Percentiles rank a stretch among this genome's conserved stretches.
These are phyloP conservation scores for Exutisphaerella laricina DNA, from an alignment of 2,329 filamentous ascomycete species.

Conservation along the genomic window DNA sequence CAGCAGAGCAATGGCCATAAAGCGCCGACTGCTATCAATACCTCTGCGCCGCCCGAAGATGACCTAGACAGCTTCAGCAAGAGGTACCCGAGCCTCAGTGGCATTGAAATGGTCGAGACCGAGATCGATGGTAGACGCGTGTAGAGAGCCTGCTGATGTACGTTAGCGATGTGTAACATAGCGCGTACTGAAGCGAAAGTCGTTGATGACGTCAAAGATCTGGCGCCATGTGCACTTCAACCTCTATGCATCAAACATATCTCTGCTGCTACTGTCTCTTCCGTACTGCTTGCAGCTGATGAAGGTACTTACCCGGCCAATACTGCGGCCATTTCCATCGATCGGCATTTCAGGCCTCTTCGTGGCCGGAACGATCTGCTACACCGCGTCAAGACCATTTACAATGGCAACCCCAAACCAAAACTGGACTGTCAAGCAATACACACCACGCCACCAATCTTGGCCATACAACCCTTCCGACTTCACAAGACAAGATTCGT, in stretches of 20 bases:
- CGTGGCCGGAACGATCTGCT: conserved; percentile 10
- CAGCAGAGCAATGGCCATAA: conserved; percentile 8
- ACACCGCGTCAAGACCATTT: conserved; percentile 3
- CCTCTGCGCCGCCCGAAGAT: conserved; percentile 5
- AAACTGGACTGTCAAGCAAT: conserved; percentile 23
- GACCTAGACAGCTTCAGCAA: conserved; percentile 59
- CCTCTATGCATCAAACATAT: too few relatives aligned
- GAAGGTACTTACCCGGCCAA: conserved; percentile 9
- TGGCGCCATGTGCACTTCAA: too few relatives aligned
- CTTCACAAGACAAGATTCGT: conserved; percentile 38
- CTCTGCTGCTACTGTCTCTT: too few relatives aligned
- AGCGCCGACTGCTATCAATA: not conserved
- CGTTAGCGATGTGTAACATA: too few relatives aligned
- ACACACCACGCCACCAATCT: conserved; percentile 28
- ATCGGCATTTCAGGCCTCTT: conserved; percentile 15
- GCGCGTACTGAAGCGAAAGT: too few relatives aligned
- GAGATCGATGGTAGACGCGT: conserved; percentile 22
- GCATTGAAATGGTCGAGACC: conserved; percentile 77
- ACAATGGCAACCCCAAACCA: conserved; percentile 7
- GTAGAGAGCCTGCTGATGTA: too few relatives aligned
- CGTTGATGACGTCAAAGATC: too few relatives aligned
- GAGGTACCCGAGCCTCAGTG: conserved; percentile 76
- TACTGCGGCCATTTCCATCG: conserved; percentile 13
- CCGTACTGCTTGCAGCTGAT: too few relatives aligned
- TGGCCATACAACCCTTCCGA: conserved; percentile 36